These are phyloP conservation scores for Magnaporthales sp. DNA, from an alignment of 2,329 filamentous ascomycete genomes.

Conservation along the genomic window DNA sequence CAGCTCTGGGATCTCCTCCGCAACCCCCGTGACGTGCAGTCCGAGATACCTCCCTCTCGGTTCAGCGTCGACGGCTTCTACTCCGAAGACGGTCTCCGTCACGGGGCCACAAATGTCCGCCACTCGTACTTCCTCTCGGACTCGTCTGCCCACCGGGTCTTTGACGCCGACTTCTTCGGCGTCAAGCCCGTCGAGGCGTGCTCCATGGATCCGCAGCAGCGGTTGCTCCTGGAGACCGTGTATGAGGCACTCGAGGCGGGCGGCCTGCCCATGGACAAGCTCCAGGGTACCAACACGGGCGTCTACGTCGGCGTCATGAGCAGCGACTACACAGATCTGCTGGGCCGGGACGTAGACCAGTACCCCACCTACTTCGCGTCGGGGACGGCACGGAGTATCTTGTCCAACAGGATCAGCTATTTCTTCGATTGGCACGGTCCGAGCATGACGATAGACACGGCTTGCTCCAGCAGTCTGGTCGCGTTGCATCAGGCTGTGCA, in stretches of 20 bases:
- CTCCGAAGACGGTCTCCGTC: not conserved
- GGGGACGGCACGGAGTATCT: not conserved
- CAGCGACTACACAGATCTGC: not conserved
- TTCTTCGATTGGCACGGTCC: conserved; percentile 22
- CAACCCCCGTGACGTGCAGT: not conserved
- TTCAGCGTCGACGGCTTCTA: not conserved
- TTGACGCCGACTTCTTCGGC: conserved; percentile 29
- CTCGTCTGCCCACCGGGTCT: conserved; percentile 20
- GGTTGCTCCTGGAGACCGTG: conserved; percentile 22
- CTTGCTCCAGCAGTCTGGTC: conserved; percentile 41
- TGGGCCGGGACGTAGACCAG: not conserved
- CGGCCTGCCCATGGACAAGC: conserved; percentile 11
- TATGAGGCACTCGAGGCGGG: conserved; percentile 25
- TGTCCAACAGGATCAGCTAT: conserved; percentile 21
- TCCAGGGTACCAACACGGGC: conserved; percentile 14
- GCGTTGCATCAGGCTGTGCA: conserved; percentile 41
- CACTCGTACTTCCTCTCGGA: not conserved
- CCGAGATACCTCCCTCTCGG: not conserved
- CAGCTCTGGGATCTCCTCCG: conserved; percentile 12
- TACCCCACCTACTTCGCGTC: not conserved
- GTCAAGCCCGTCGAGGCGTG: not conserved
- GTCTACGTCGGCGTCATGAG: conserved; percentile 13
- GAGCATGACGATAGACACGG: conserved; percentile 38
- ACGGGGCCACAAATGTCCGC: not conserved
- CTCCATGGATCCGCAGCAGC: conserved; percentile 23